A percentile compares a stretch with the other conserved stretches of the same genome.
These are phyloP conservation scores for Aureococcus anophagefferens DNA, from an alignment of 108 stramenopile genomes.

Conservation along the genomic window DNA sequence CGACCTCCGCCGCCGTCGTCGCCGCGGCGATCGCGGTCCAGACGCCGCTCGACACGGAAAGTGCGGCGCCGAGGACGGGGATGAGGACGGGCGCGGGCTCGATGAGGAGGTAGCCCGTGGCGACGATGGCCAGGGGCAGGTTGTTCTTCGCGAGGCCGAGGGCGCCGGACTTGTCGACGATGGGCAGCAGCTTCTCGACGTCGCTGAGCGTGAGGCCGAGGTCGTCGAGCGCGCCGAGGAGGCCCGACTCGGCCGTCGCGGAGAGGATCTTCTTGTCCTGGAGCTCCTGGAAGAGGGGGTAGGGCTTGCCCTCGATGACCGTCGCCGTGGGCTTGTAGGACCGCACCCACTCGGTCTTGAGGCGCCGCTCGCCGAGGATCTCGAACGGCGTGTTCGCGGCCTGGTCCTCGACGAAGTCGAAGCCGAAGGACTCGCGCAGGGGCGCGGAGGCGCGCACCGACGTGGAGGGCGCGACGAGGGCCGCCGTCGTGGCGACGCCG, in stretches of 20 bases:
- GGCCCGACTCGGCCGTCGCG: neutral
- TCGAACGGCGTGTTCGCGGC: slow-evolving; percentile 54
- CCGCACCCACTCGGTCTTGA: neutral
- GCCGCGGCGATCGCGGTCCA: too few species aligned
- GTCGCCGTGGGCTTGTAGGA: neutral
- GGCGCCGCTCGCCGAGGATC: neutral
- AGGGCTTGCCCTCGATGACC: neutral
- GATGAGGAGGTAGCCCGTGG: neutral
- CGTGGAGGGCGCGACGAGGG: slow-evolving; percentile 15
- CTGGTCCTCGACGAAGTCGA: slow-evolving; percentile 66
- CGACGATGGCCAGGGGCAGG: neutral
- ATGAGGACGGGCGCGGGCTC: neutral
- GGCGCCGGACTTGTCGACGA: neutral
- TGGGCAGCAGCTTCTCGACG: neutral
- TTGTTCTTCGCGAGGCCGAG: neutral
- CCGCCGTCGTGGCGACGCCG: slow-evolving; percentile 28
- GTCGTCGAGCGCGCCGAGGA: neutral
- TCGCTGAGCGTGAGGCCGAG: neutral
- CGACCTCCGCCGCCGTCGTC: too few species aligned
- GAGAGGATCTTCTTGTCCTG: neutral
- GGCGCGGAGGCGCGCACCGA: neutral
- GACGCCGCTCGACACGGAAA: too few species aligned
- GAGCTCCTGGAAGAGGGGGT: neutral
- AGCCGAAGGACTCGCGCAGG: slow-evolving; percentile 55
- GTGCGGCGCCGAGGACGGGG: neutral